Percentiles rank a stretch among this genome's conserved stretches.
These are phyloP conservation scores for Fusarium torulosum DNA, from an alignment of 2,329 filamentous ascomycete genomes.

Conservation along the genomic window DNA sequence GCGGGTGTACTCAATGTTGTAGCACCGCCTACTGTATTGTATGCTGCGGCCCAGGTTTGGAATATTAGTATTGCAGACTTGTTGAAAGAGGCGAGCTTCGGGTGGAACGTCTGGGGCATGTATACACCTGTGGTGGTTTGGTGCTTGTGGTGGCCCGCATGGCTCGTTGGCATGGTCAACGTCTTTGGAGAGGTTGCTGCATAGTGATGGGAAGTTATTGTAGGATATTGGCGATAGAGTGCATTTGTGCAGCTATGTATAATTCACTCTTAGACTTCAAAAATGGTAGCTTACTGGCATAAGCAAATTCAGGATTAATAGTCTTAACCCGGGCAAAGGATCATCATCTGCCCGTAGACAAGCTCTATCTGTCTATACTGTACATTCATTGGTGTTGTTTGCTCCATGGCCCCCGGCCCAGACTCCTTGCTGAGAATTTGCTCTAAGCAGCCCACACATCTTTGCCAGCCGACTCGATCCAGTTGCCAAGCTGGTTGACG, in stretches of 20 bases:
- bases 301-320: constrained; percentile 42
- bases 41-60: constrained; percentile 59
- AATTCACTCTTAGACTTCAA: background rate
- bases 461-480: constrained; percentile 93
- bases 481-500: constrained; percentile 95
- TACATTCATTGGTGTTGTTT: constrained; percentile 44
- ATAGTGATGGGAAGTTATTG: constrained; percentile 13
- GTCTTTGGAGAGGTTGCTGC: constrained; percentile 58
- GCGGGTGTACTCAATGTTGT: constrained; percentile 68
- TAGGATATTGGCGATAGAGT: background rate
- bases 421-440: constrained; percentile 7
- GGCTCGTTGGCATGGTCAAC: constrained; percentile 75
- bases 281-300: constrained; percentile 9
- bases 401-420: constrained; percentile 6
- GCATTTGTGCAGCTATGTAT: background rate
- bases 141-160: constrained; percentile 96
- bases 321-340: constrained; percentile 37
- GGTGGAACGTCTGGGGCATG: constrained; percentile 90
- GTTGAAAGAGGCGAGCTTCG: constrained; percentile 81
- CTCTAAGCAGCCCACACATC: constrained; percentile 91
- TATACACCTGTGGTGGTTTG: constrained; percentile 92
- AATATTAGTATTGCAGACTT: constrained; percentile 65
- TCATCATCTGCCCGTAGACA: constrained; percentile 40
- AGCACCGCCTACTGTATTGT: constrained; percentile 71
- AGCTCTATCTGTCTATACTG: constrained; percentile 49